A percentile compares a stretch with the other conserved stretches of the same genome.
phyloP scores from a whole-genome alignment of 2,329 filamentous ascomycete genomes.

The Paecilomyces variotii region DNA sequence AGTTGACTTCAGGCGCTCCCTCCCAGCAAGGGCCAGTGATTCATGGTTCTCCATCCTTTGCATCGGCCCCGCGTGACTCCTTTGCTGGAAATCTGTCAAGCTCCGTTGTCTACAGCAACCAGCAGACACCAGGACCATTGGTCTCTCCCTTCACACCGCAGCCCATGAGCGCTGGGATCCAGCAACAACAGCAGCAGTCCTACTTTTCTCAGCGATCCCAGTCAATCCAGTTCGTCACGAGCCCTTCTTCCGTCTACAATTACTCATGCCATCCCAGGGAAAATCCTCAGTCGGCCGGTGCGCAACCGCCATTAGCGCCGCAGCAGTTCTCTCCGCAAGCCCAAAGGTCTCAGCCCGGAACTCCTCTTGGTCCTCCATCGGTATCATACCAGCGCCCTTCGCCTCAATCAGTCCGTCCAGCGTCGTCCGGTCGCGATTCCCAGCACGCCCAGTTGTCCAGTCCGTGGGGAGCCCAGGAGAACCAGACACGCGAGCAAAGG shows the following conservation, averaged over 20 bases:
- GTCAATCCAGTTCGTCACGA: slow-evolving; percentile 31
- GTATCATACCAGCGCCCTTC: slow-evolving; percentile 25
- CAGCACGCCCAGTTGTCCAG: slow-evolving; percentile 23
- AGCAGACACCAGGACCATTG: slow-evolving; percentile 20
- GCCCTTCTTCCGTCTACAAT: slow-evolving; percentile 24
- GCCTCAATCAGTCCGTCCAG: slow-evolving; percentile 27
- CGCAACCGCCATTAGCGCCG: slow-evolving; percentile 21
- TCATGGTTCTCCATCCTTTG: slow-evolving; percentile 21
- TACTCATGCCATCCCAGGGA: slow-evolving; percentile 27
- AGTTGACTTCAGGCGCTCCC: slow-evolving; percentile 21
- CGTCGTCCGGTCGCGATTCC: slow-evolving; percentile 29
- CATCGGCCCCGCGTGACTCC: slow-evolving; percentile 26
- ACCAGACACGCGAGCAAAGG: slow-evolving; percentile 16
- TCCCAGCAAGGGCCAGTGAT: slow-evolving; percentile 25
- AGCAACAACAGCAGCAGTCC: slow-evolving; percentile 28
- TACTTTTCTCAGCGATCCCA: slow-evolving; percentile 31
- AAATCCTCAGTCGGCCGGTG: slow-evolving; percentile 23
- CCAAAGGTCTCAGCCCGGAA: slow-evolving; percentile 40
- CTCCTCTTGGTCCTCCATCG: slow-evolving; percentile 41
- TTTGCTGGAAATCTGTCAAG: slow-evolving; percentile 17
- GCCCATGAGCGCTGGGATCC: slow-evolving; percentile 21
- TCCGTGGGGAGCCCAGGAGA: slow-evolving; percentile 24
- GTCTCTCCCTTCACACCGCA: slow-evolving; percentile 35
- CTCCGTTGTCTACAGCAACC: slow-evolving; percentile 20
- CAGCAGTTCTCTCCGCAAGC: slow-evolving; percentile 26